Percentiles rank a stretch among this genome's conserved stretches.
Conservation (phyloP, 495 filamentous ascomycete species). For the Astrothelium macrocarpum region DNA sequence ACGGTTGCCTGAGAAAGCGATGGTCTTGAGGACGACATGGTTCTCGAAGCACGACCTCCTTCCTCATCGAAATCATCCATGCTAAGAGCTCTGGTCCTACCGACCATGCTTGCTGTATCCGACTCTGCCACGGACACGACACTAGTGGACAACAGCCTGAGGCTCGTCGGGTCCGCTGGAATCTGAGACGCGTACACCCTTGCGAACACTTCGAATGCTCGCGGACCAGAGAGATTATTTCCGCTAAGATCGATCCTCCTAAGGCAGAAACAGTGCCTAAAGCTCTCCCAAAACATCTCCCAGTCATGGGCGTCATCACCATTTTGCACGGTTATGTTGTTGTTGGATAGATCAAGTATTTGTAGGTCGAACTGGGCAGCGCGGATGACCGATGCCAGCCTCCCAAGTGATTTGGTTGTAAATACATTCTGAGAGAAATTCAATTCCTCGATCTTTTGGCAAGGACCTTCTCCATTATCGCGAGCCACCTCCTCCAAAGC, state of each 20-base stretch:
- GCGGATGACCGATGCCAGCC: constrained; percentile 34
- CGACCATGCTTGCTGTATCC: not conserved
- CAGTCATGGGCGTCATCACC: constrained; percentile 33
- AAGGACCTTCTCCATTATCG: constrained; percentile 26
- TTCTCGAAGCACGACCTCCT: not conserved
- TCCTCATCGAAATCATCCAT: not conserved
- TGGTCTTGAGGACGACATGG: not conserved
- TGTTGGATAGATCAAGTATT: constrained; percentile 41
- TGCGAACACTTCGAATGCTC: constrained; percentile 38
- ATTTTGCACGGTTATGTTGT: constrained; percentile 33
- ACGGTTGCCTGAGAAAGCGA: not conserved
- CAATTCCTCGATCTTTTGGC: constrained; percentile 38
- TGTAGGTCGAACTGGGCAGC: constrained; percentile 35
- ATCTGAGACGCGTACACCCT: constrained; percentile 35
- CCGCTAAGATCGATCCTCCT: constrained; percentile 38
- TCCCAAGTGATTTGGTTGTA: constrained; percentile 31
- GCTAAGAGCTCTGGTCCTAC: not conserved
- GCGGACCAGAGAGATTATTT: constrained; percentile 33
- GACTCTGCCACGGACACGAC: not conserved
- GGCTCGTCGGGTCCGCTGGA: constrained; percentile 12
- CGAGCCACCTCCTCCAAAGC: constrained; percentile 33
- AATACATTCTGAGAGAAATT: constrained; percentile 37
- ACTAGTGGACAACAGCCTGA: constrained; percentile 17
- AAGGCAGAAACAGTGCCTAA: constrained; percentile 37
- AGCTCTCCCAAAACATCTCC: constrained; percentile 37